A percentile compares a stretch with the other conserved stretches of the same genome.
phyloP scores from a whole-genome alignment of 148 eudicot species.

The Cornus florida region DNA sequence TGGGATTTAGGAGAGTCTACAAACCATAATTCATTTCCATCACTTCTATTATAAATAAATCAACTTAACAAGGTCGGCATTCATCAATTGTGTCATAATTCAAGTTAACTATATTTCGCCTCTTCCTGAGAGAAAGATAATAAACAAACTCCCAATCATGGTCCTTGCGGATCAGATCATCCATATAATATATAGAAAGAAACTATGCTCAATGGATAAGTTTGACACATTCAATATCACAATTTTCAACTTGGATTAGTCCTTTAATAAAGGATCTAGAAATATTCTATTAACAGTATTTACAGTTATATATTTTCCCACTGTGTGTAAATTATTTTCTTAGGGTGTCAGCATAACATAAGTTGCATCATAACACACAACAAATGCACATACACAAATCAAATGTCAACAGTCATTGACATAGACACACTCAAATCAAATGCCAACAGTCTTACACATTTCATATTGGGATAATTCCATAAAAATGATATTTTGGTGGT shows the following conservation, averaged over 20 bases:
- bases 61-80: background rate
- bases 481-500: too few species aligned
- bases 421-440: background rate
- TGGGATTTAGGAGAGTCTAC: background rate
- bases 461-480: too few species aligned
- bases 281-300: background rate
- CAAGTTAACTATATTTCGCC: too few species aligned
- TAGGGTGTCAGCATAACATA: background rate
- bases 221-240: background rate
- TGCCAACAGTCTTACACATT: background rate
- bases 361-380: background rate
- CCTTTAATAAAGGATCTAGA: background rate
- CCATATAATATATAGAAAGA: too few species aligned
- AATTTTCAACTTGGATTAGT: background rate
- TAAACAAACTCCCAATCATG: too few species aligned
- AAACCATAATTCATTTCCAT: background rate
- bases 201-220: background rate
- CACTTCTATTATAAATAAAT: background rate
- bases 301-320: background rate
- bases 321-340: background rate
- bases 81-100: background rate
- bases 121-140: too few species aligned
- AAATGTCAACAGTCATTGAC: background rate
- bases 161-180: too few species aligned
- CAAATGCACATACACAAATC: background rate